phyloP scores from a whole-genome alignment of 306 rosid genomes.

The Dicorynia guianensis region DNA sequence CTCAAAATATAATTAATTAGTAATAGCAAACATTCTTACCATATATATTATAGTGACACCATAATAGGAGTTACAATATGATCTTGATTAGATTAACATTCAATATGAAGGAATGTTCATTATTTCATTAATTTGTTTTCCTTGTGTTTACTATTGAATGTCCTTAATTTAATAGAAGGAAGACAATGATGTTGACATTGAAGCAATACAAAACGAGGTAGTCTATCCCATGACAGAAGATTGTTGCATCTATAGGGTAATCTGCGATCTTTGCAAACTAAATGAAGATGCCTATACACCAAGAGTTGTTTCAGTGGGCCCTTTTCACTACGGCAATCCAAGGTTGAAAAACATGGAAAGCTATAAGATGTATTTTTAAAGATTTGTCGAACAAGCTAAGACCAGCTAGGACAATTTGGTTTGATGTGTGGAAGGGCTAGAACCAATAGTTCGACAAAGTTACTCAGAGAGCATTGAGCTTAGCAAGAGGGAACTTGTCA shows the following conservation, averaged over 20 bases:
- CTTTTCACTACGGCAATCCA: background rate
- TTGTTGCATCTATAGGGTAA: conserved; percentile 15
- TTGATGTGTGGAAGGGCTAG: background rate
- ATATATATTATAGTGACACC: too few relatives aligned
- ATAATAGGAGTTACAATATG: too few relatives aligned
- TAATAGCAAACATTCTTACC: too few relatives aligned
- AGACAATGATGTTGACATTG: background rate
- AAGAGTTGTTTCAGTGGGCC: conserved; percentile 19
- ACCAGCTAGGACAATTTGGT: background rate
- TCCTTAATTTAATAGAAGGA: too few relatives aligned
- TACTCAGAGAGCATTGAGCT: background rate
- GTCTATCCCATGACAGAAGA: background rate
- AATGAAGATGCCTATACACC: conserved; percentile 1
- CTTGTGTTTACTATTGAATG: too few relatives aligned
- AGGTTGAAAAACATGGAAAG: background rate
- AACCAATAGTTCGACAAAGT: background rate
- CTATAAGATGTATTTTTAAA: background rate
- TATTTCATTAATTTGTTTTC: too few relatives aligned
- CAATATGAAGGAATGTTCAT: too few relatives aligned
- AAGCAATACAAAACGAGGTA: background rate
- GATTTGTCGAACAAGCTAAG: background rate
- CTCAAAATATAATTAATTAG: too few relatives aligned
- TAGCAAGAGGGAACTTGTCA: background rate
- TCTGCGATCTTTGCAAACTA: background rate
- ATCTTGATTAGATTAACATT: too few relatives aligned